Evolutionary conservation across 2,329 filamentous ascomycete species (phyloP).

Genomic region (Nannizziopsis barbatae): DNA sequence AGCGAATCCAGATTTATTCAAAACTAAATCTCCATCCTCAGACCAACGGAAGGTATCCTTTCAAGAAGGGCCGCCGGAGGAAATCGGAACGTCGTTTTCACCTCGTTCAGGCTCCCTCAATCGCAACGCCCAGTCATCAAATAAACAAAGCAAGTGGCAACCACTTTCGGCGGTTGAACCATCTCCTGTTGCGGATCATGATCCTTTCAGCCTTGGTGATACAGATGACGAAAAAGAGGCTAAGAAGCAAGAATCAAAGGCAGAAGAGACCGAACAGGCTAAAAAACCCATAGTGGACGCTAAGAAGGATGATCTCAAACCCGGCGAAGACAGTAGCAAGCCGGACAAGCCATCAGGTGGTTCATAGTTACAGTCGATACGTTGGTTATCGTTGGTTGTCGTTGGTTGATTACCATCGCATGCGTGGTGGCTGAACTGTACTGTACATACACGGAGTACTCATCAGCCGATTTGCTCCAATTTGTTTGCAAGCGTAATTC

Average conservation of each 20-base stretch:
- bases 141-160: slow-evolving; percentile 91
- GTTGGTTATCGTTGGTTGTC: no score
- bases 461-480: no score
- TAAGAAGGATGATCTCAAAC: slow-evolving; percentile 28
- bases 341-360: slow-evolving; percentile 20
- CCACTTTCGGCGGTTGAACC: slow-evolving; percentile 78
- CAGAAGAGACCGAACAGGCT: slow-evolving; percentile 48
- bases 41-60: slow-evolving; percentile 45
- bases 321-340: slow-evolving; percentile 18
- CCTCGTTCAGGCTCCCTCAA: slow-evolving; percentile 48
- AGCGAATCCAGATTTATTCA: slow-evolving; percentile 72
- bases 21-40: slow-evolving; percentile 50
- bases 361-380: slow-evolving; percentile 10
- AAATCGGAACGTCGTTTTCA: slow-evolving; percentile 65
- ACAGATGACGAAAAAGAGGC: slow-evolving; percentile 82
- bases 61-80: slow-evolving; percentile 58
- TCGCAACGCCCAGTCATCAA: slow-evolving; percentile 41
- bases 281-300: slow-evolving; percentile 51
- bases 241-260: slow-evolving; percentile 53
- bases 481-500: no score
- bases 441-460: no score
- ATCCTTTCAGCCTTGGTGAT: slow-evolving; percentile 92
- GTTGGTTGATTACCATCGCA: no score
- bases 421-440: no score
- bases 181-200: slow-evolving; percentile 74